Percentiles rank a stretch among this genome's conserved stretches.
Conservation (phyloP, 2,329 filamentous ascomycete genomes). For the Geoglossum cookeanum region DNA sequence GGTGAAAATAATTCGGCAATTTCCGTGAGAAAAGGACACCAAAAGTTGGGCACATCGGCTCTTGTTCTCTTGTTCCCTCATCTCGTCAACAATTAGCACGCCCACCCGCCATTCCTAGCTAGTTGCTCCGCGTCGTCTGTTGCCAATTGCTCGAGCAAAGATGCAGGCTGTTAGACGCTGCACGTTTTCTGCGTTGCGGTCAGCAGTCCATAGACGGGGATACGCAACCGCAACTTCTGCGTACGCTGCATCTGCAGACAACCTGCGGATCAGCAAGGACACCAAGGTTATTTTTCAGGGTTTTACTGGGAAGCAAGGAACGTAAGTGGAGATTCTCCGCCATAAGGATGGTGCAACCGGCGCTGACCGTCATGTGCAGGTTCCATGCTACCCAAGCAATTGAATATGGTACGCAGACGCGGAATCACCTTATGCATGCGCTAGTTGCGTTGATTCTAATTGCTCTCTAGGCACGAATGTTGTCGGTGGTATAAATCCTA, state of each 20-base stretch:
- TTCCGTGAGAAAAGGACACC: background rate
- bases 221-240: conserved; percentile 55
- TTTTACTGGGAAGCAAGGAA: conserved; percentile 94
- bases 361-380: conserved; percentile 28
- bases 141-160: conserved; percentile 18
- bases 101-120: background rate
- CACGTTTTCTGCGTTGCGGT: conserved; percentile 46
- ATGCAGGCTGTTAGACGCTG: conserved; percentile 80
- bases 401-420: conserved; percentile 60
- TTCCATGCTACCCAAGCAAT: conserved; percentile 97
- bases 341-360: conserved; percentile 10
- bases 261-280: conserved; percentile 80
- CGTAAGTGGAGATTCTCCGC: conserved; percentile 22
- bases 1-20: conserved; percentile 1
- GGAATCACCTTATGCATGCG: background rate
- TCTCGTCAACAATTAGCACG: background rate
- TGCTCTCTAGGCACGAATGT: conserved; percentile 63
- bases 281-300: conserved; percentile 96
- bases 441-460: background rate
- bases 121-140: background rate
- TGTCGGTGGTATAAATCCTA: conserved; percentile 95
- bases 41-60: background rate
- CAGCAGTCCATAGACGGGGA: conserved; percentile 48
- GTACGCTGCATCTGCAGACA: conserved; percentile 56
- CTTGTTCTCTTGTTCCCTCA: background rate